phyloP scores from a whole-genome alignment of 176 grass and related monocot genomes.

The Carex littledalei region DNA sequence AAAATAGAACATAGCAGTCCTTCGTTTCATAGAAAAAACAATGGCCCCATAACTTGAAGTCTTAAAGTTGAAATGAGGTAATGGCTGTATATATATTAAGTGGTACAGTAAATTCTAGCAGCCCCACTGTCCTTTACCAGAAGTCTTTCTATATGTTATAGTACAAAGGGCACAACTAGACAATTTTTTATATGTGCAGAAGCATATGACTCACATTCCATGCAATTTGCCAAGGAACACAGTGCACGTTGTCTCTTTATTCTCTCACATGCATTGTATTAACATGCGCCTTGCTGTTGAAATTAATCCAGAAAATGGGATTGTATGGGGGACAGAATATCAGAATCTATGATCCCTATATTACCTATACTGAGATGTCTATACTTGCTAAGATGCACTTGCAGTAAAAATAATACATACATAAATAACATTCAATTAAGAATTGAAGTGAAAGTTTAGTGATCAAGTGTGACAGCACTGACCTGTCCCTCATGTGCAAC shows the following conservation, averaged over 20 bases:
- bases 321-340: neutral
- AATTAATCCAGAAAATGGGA: neutral
- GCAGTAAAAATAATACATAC: neutral
- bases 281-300: neutral
- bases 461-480: neutral
- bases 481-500: constrained; percentile 59
- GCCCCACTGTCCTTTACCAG: neutral
- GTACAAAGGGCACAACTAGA: too few species aligned
- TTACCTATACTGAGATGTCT: neutral
- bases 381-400: neutral
- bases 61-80: neutral
- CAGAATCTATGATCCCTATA: neutral
- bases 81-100: constrained; percentile 6
- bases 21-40: neutral
- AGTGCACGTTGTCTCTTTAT: neutral
- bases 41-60: neutral
- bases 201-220: neutral
- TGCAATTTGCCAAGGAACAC: neutral
- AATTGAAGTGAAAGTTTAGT: neutral
- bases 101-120: neutral
- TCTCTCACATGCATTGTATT: neutral
- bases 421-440: neutral
- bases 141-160: neutral
- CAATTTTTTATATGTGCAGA: too few species aligned
- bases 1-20: neutral